Base-by-base conservation (phyloP, 805 yeast genomes). In the Suhomyces tanzawaensis region DNA sequence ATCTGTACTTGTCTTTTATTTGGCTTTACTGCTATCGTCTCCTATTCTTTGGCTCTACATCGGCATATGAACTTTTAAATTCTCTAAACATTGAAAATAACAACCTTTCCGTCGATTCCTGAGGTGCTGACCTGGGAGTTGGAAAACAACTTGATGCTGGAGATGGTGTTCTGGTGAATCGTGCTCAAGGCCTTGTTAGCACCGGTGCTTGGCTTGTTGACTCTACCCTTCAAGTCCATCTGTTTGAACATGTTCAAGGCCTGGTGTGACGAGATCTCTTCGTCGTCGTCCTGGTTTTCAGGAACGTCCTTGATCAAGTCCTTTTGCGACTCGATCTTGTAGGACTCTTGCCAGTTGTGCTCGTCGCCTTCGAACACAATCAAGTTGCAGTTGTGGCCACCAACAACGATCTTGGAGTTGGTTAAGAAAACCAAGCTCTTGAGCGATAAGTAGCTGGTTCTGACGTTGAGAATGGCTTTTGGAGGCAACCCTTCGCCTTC, bases 191-290 rank as follows among this genome's bases (percentile, higher is more conserved):
- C 73, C 46, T 53, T 62, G 24, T 52, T 49, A 59, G 59, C 39
- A 63, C 57, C 59, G 29, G 48, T 46, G 34, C 37, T 40, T 3
- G 65, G 71, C 37, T 68, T 67, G 52, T 67, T 70, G 36, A 77
- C 77, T 40, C 85, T 77, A 42, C 99, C 99, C 72, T 89, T 93
- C 60, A 91, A 76, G 66, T 93, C 99, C 75, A 93, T 70, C 63
- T 91, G 96, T 64, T 87, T 82, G 71, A 93, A 93, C 90, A 91
- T 88, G 67, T 85, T 85, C 61, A 93, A 76, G 5, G 95, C 95
- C 47, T 82, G 77, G 46, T 84, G 85, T 46, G 85, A 83, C 37
- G 75, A 74, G 40, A 73, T 76, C 39, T 77, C 86, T 32, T 71
- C 77, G 29, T 71, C 79, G 29, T 68, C 74, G 14, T 58, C 62